These are phyloP conservation scores for Viola odorata DNA, from an alignment of 345 rosid genomes.

Conservation along the genomic window DNA sequence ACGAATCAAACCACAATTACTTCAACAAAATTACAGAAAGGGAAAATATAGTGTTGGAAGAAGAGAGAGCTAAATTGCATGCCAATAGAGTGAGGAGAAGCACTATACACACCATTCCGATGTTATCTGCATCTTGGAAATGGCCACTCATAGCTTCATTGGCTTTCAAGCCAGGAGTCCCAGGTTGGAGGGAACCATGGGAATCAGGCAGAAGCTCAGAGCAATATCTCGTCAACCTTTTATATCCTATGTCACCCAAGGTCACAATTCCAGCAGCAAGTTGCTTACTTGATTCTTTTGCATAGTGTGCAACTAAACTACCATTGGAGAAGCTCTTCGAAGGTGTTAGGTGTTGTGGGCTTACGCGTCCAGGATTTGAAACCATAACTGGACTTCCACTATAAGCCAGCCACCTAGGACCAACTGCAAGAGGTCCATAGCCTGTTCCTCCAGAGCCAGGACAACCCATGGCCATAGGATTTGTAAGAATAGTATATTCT, in stretches of 20 bases:
- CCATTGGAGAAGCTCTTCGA: constrained; percentile 54
- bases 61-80: neutral
- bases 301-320: constrained; percentile 61
- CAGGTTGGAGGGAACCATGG: constrained; percentile 34
- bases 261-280: constrained; percentile 80
- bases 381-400: constrained; percentile 62
- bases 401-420: constrained; percentile 93
- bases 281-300: constrained; percentile 88
- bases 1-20: neutral
- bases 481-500: constrained; percentile 60
- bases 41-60: neutral
- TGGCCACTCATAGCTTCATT: constrained; percentile 49
- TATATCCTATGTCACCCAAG: constrained; percentile 82
- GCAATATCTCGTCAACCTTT: constrained; percentile 59
- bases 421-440: constrained; percentile 92
- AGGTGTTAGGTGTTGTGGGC: constrained; percentile 55
- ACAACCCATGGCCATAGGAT: constrained; percentile 41
- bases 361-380: constrained; percentile 47
- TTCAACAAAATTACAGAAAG: neutral
- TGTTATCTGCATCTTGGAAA: constrained; percentile 52
- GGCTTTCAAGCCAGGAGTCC: constrained; percentile 50
- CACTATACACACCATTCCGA: constrained; percentile 68
- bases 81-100: constrained; percentile 12
- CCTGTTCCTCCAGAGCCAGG: constrained; percentile 63
- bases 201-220: constrained; percentile 72